phyloP scores from a whole-genome alignment of 345 rosid genomes.

The Eucalyptus microcorys region DNA sequence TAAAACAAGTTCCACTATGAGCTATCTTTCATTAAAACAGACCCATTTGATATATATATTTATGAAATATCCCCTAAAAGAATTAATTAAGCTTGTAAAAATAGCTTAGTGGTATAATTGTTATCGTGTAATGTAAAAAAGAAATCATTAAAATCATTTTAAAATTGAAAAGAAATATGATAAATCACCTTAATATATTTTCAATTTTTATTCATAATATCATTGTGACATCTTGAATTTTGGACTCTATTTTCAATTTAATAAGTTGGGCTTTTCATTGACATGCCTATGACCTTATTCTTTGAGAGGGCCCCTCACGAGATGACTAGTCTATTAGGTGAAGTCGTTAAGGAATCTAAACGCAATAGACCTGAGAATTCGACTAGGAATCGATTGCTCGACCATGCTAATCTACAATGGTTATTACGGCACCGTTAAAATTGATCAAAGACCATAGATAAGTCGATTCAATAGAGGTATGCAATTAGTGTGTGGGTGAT shows the following conservation, averaged over 20 bases:
- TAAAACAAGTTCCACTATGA: not conserved
- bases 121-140: not conserved
- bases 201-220: not conserved
- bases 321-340: too few species aligned
- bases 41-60: not conserved
- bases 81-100: not conserved
- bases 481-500: too few species aligned
- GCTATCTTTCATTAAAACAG: not conserved
- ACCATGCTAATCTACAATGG: too few species aligned
- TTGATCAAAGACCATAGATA: rapidly evolving
- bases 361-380: rapidly evolving
- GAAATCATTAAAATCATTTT: not conserved
- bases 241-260: too few species aligned
- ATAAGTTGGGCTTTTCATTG: rapidly evolving
- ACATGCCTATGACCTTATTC: rapidly evolving
- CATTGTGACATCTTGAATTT: too few species aligned
- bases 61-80: not conserved
- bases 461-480: rapidly evolving
- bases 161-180: not conserved
- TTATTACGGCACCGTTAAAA: rapidly evolving
- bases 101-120: not conserved
- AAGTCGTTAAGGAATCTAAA: too few species aligned
- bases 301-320: too few species aligned
- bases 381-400: rapidly evolving
- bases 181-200: not conserved